Conservation (phyloP, 169 alveolate species). For the Toxoplasma gondii region DNA sequence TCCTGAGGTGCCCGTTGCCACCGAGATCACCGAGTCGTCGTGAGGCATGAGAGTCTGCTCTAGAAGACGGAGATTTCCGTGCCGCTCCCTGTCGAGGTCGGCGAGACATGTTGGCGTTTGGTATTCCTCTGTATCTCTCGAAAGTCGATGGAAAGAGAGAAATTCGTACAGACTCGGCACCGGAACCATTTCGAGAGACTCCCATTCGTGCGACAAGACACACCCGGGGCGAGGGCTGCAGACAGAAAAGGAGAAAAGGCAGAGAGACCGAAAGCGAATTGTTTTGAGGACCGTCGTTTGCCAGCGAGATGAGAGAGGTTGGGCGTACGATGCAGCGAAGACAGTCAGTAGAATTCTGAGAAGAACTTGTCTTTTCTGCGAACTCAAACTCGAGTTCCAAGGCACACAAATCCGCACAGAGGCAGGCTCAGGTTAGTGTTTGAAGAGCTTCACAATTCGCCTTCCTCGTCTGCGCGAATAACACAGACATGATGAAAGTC, state of each 20-base stretch:
- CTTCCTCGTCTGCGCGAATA: too few species aligned
- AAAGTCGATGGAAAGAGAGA: not conserved
- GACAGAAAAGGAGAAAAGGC: not conserved
- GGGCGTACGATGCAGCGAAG: too few species aligned
- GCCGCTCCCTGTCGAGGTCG: not conserved
- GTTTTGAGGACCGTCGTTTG: too few species aligned
- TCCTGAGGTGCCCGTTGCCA: not conserved
- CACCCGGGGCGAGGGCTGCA: not conserved
- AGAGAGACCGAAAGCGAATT: too few species aligned
- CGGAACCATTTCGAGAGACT: not conserved
- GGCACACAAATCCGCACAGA: too few species aligned
- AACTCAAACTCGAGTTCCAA: too few species aligned
- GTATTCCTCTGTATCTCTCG: not conserved
- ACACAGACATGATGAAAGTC: too few species aligned
- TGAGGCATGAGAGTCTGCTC: not conserved
- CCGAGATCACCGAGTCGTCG: not conserved
- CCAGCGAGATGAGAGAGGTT: too few species aligned
- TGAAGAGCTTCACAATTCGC: too few species aligned
- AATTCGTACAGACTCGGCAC: not conserved
- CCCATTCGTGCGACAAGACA: constrained; percentile 5
- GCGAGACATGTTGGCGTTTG: not conserved
- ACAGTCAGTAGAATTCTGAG: too few species aligned
- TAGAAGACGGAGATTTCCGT: not conserved
- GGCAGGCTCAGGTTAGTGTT: too few species aligned
- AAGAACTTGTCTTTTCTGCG: too few species aligned